Evolutionary conservation across 2,329 filamentous ascomycete species (phyloP).

Genomic region (Fusarium sp.): DNA sequence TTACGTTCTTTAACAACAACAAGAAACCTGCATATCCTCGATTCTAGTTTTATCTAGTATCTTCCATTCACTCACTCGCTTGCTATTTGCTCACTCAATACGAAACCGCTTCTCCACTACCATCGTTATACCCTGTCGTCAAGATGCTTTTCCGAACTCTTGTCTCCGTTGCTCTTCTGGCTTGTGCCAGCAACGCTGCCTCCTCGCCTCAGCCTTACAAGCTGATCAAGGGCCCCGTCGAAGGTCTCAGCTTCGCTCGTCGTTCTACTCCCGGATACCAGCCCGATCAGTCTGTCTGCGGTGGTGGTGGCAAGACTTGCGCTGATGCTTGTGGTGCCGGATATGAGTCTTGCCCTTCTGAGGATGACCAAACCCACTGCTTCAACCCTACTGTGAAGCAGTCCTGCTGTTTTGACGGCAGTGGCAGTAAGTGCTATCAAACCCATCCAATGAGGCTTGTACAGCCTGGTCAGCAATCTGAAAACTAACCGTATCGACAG

Average conservation of each 20-base stretch:
- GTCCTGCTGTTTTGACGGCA: constrained; percentile 67
- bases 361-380: constrained; percentile 65
- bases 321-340: constrained; percentile 65
- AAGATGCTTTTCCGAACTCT: constrained; percentile 53
- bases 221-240: constrained; percentile 52
- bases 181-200: constrained; percentile 49
- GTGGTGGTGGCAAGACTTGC: constrained; percentile 61
- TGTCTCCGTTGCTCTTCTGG: constrained; percentile 51
- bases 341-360: constrained; percentile 62
- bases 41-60: constrained; percentile 34
- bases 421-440: constrained; percentile 63
- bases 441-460: background rate
- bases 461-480: background rate
- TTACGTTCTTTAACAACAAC: constrained; percentile 43
- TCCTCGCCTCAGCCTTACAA: constrained; percentile 52
- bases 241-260: constrained; percentile 56
- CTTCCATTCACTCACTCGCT: constrained; percentile 19
- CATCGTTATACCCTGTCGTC: constrained; percentile 37
- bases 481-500: constrained; percentile 50
- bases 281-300: constrained; percentile 60
- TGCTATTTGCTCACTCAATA: constrained; percentile 10
- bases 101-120: constrained; percentile 34
- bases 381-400: constrained; percentile 64
- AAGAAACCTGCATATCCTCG: constrained; percentile 13
- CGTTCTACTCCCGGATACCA: constrained; percentile 61